Evolutionary conservation across 176 grass and related monocot species (phyloP).

Genomic region (Pontederia paniculata): DNA sequence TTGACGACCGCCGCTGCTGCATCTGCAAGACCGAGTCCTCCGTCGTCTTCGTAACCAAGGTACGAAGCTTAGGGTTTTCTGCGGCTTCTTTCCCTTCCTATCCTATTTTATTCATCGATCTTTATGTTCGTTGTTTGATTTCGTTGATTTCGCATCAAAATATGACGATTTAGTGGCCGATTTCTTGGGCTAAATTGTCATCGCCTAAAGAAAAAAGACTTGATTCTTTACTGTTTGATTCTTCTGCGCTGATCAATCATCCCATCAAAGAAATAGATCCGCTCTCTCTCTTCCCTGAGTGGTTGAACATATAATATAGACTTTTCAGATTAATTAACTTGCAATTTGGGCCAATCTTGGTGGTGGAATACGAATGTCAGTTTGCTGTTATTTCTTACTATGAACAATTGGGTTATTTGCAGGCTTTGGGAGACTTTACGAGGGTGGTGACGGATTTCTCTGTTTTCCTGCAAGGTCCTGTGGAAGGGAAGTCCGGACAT

Average conservation of each 20-base stretch:
- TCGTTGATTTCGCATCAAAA: background rate
- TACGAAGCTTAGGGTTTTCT: background rate
- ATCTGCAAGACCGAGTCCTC: slow-evolving; percentile 79
- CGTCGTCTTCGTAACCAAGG: slow-evolving; percentile 73
- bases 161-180: background rate
- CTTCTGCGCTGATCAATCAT: too few relatives aligned
- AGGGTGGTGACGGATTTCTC: slow-evolving; percentile 79
- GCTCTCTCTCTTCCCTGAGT: too few relatives aligned
- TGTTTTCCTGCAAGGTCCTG: slow-evolving; percentile 27
- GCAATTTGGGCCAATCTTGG: background rate
- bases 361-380: background rate
- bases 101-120: background rate
- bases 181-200: background rate
- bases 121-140: background rate
- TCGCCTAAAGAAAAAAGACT: background rate
- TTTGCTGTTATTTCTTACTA: background rate
- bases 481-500: slow-evolving; percentile 52
- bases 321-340: too few relatives aligned
- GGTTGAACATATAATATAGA: too few relatives aligned
- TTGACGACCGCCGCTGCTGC: slow-evolving; percentile 61
- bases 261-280: too few relatives aligned
- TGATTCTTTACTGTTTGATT: background rate
- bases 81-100: background rate
- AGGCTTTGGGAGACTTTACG: slow-evolving; percentile 85
- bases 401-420: background rate